Evolutionary conservation across 495 filamentous ascomycete genomes (phyloP).

Genomic region (Penicillium pulvis): DNA sequence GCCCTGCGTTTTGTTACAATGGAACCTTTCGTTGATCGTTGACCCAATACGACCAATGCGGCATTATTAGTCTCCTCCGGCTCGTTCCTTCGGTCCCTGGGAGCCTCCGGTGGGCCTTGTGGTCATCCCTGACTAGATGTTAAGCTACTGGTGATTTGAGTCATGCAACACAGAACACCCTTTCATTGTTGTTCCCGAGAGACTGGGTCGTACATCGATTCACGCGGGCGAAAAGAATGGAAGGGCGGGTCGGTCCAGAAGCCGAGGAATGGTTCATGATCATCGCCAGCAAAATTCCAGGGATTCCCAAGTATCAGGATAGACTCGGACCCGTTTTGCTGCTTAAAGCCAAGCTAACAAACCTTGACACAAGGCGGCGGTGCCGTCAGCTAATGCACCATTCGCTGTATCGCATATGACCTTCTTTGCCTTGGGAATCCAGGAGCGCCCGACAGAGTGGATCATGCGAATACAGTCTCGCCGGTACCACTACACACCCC

Average conservation of each 20-base stretch:
- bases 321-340: conserved; percentile 16
- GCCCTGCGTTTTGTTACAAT: neutral
- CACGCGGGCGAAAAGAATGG: conserved; percentile 11
- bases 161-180: neutral
- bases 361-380: conserved; percentile 25
- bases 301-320: conserved; percentile 25
- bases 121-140: conserved; percentile 7
- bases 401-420: conserved; percentile 26
- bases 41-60: conserved; percentile 18
- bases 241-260: conserved; percentile 27
- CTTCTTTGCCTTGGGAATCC: conserved; percentile 24
- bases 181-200: conserved; percentile 9
- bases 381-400: conserved; percentile 27
- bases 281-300: conserved; percentile 2
- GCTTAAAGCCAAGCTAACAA: conserved; percentile 25
- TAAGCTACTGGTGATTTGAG: conserved; percentile 16
- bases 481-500: conserved; percentile 15
- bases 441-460: conserved; percentile 32
- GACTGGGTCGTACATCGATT: conserved; percentile 14
- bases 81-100: conserved; percentile 10
- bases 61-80: conserved; percentile 14
- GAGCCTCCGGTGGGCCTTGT: conserved; percentile 2
- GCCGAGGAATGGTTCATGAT: conserved; percentile 27
- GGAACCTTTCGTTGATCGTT: conserved; percentile 1
- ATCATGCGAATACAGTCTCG: conserved; percentile 21